Evolutionary conservation across 2,329 filamentous ascomycete species (phyloP), one percentile per base, ranked within the genome.

Genomic region (Aspergillus niger): DNA sequence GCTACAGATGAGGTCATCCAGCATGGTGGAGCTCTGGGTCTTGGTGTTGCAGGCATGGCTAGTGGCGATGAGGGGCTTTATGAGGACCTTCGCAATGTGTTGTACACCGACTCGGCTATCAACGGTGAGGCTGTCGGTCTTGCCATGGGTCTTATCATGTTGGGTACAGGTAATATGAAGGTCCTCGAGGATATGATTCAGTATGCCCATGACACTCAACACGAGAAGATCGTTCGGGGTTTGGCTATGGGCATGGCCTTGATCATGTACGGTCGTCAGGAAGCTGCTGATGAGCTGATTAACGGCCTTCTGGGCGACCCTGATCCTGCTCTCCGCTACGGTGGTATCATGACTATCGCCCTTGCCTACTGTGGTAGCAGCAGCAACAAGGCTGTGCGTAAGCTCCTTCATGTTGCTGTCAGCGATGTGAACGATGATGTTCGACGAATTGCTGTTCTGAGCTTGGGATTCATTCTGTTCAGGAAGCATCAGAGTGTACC

Each of bases 361-460:
- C 83, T 99, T 74, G 95, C 95, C 17, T 99, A 99, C 81, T 97
- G 94, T 74, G 95, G 95, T 60, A 97, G 91, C 43, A 91, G 94
- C 67, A 97, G 93, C 85, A 99, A 99, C 84, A 98, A 98, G 83
- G 95, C 96, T 24, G 95, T 99, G 54, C 90, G 96, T 57, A 96
- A 95, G 79, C 85, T 99, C 30, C 87, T 99, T 10, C 95, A 99
- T 74, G 91, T 95, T 62, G 95, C 95, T 59, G 96, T 99, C 65
- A 98, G 93, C 76, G 95, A 99, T 79, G 95, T 98, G 65, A 98
- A 93, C 71, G 95, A 99, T 70, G 95, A 99, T 76, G 95, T 99
- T 38, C 91, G 95, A 68, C 88, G 95, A 70, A 92, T 96, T 63
- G 95, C 95, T 11, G 95, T 99, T 64, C 96, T 99, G 91, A 96